phyloP scores from a whole-genome alignment of 1,284 basidiomycete species.

The Malassezia equina region DNA sequence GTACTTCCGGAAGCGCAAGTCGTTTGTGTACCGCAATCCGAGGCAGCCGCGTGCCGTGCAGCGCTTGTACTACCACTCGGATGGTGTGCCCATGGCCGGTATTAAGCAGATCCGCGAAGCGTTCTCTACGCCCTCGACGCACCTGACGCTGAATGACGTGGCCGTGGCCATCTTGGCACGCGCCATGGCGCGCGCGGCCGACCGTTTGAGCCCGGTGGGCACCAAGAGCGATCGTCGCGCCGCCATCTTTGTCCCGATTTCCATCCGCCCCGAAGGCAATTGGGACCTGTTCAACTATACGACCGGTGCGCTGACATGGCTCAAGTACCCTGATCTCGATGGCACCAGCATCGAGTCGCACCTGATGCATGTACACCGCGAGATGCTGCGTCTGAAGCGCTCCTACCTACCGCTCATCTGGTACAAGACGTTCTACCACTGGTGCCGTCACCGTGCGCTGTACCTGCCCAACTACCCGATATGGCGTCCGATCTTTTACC shows the following conservation, averaged over 20 bases:
- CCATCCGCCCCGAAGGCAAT: slow-evolving; percentile 36
- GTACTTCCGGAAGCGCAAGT: slow-evolving; percentile 39
- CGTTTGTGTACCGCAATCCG: slow-evolving; percentile 33
- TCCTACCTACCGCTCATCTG: slow-evolving; percentile 38
- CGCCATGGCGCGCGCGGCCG: slow-evolving; percentile 27
- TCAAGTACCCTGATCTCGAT: slow-evolving; percentile 33
- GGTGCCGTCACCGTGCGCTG: slow-evolving; percentile 27
- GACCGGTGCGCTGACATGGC: slow-evolving; percentile 43
- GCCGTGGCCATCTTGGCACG: slow-evolving; percentile 40
- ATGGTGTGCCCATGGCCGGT: slow-evolving; percentile 40
- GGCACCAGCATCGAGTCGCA: slow-evolving; percentile 27
- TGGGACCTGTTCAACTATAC: slow-evolving; percentile 43
- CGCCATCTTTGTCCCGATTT: slow-evolving; percentile 45
- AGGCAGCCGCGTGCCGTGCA: slow-evolving; percentile 18
- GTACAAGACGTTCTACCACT: slow-evolving; percentile 28
- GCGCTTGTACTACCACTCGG: slow-evolving; percentile 40
- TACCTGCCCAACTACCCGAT: slow-evolving; percentile 41
- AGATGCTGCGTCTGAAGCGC: slow-evolving; percentile 42
- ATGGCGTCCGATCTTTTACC: slow-evolving; percentile 34
- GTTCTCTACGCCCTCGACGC: slow-evolving; percentile 28
- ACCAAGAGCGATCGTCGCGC: slow-evolving; percentile 40
- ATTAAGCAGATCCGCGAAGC: slow-evolving; percentile 45
- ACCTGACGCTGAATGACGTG: slow-evolving; percentile 44
- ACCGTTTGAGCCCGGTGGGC: slow-evolving; percentile 21
- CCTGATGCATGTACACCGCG: slow-evolving; percentile 35